Conservation (phyloP, 2,329 filamentous ascomycete species). For the Penicillium sp. region DNA sequence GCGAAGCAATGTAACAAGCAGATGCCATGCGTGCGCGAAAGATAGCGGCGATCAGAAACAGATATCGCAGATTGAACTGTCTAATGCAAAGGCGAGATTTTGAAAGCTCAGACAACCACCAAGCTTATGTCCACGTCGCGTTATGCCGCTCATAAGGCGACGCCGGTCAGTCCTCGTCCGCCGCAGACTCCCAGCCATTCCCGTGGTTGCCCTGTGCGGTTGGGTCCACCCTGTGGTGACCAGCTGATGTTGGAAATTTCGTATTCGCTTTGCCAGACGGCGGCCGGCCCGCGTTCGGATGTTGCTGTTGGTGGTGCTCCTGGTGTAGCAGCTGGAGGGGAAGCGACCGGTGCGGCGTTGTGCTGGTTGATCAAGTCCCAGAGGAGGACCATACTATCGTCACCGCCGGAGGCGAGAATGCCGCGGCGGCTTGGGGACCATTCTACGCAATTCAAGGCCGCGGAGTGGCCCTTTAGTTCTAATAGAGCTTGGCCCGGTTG, state of each 20-base stretch:
- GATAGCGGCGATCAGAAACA: background rate
- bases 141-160: slow-evolving; percentile 41
- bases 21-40: background rate
- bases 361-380: slow-evolving; percentile 83
- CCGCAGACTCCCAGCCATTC: slow-evolving; percentile 47
- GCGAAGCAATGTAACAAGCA: background rate
- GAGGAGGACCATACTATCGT: slow-evolving; percentile 85
- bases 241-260: slow-evolving; percentile 49
- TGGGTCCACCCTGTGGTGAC: slow-evolving; percentile 43
- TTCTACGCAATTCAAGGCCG: slow-evolving; percentile 85
- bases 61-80: slow-evolving; percentile 13
- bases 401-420: slow-evolving; percentile 82
- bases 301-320: slow-evolving; percentile 31
- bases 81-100: slow-evolving; percentile 20
- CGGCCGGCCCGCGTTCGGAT: slow-evolving; percentile 44
- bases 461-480: slow-evolving; percentile 83
- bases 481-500: slow-evolving; percentile 93
- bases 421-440: slow-evolving; percentile 88
- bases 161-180: slow-evolving; percentile 46
- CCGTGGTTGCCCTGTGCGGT: slow-evolving; percentile 31
- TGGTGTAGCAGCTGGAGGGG: slow-evolving; percentile 32
- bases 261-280: slow-evolving; percentile 46
- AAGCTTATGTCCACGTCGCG: too few relatives aligned
- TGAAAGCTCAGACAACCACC: too few relatives aligned
- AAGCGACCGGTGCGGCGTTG: slow-evolving; percentile 47